These are phyloP conservation scores for Powellomyces hirtus DNA, from an alignment of 192 early-diverging fungal species.

Conservation along the genomic window DNA sequence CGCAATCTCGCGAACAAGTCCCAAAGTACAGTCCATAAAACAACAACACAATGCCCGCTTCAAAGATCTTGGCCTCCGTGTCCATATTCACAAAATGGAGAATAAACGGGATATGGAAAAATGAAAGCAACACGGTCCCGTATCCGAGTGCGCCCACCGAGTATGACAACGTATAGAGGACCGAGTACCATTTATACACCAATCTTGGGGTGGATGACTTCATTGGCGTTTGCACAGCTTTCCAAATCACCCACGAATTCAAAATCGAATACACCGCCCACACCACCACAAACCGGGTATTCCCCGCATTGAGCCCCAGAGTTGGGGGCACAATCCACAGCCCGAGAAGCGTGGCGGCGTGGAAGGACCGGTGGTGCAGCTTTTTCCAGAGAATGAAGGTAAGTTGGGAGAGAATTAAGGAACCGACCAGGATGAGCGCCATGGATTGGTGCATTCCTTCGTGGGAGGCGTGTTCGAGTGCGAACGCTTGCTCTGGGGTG, in stretches of 20 bases:
- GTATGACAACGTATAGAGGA: slow-evolving; percentile 40
- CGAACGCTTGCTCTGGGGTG: no score
- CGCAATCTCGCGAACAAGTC: slow-evolving; percentile 49
- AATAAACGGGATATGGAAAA: slow-evolving; percentile 47
- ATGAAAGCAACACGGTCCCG: slow-evolving; percentile 34
- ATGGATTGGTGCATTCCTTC: slow-evolving; percentile 51
- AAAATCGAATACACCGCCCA: slow-evolving; percentile 42
- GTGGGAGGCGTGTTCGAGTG: no score
- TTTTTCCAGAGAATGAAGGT: slow-evolving; percentile 47
- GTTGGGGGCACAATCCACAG: slow-evolving; percentile 49
- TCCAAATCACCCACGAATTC: slow-evolving; percentile 39
- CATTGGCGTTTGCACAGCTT: slow-evolving; percentile 45
- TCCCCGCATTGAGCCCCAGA: slow-evolving; percentile 41
- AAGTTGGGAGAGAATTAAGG: slow-evolving; percentile 47
- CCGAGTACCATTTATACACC: slow-evolving; percentile 51
- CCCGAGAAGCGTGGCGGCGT: slow-evolving; percentile 45
- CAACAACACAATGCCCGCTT: slow-evolving; percentile 44
- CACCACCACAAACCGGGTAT: slow-evolving; percentile 37
- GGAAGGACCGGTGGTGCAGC: slow-evolving; percentile 38
- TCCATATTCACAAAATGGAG: slow-evolving; percentile 34
- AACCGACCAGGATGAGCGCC: slow-evolving; percentile 47
- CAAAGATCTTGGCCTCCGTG: slow-evolving; percentile 40
- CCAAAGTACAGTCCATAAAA: slow-evolving; percentile 58
- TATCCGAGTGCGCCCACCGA: slow-evolving; percentile 42
- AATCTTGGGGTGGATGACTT: slow-evolving; percentile 40